Conservation (phyloP, 345 rosid genomes). For the Eucalyptus sp. region DNA sequence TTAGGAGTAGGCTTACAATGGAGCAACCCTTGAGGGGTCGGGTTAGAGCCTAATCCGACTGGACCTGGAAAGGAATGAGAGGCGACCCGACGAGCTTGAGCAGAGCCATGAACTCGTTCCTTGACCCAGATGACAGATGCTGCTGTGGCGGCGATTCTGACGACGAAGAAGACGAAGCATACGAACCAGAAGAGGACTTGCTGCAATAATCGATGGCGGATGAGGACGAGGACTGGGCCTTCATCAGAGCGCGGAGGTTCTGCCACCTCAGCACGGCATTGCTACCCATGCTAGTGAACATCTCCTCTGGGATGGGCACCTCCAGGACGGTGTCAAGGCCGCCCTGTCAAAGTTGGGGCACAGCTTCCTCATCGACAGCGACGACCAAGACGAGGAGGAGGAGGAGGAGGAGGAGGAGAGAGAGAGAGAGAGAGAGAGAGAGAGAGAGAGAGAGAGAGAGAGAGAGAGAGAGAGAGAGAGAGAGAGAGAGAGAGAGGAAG, state of each 20-base stretch:
- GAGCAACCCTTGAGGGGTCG: slow-evolving; percentile 39
- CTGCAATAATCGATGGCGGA: background rate
- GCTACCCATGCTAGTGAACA: slow-evolving; percentile 58
- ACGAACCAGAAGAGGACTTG: background rate
- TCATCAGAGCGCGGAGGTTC: slow-evolving; percentile 68
- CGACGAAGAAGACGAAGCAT: background rate
- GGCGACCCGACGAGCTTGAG: slow-evolving; percentile 91
- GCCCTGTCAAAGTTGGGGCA: slow-evolving; percentile 54
- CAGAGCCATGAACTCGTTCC: slow-evolving; percentile 76
- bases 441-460: background rate
- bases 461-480: background rate
- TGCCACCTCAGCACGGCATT: slow-evolving; percentile 60
- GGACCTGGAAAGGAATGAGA: slow-evolving; percentile 70
- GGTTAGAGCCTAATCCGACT: slow-evolving; percentile 26
- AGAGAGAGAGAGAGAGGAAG: background rate
- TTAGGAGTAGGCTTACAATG: slow-evolving; percentile 32
- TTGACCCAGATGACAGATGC: slow-evolving; percentile 63
- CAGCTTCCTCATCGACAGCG: slow-evolving; percentile 30
- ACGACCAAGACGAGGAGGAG: background rate
- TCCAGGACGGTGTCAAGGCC: slow-evolving; percentile 65
- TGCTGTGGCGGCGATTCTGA: background rate
- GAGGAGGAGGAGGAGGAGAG: too few species aligned
- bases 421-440: background rate
- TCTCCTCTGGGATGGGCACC: slow-evolving; percentile 70
- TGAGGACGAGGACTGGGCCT: slow-evolving; percentile 17